Percentiles rank a stretch among this genome's conserved stretches.
phyloP scores from a whole-genome alignment of 1,284 basidiomycete species.

The Cerioporus squamosus region DNA sequence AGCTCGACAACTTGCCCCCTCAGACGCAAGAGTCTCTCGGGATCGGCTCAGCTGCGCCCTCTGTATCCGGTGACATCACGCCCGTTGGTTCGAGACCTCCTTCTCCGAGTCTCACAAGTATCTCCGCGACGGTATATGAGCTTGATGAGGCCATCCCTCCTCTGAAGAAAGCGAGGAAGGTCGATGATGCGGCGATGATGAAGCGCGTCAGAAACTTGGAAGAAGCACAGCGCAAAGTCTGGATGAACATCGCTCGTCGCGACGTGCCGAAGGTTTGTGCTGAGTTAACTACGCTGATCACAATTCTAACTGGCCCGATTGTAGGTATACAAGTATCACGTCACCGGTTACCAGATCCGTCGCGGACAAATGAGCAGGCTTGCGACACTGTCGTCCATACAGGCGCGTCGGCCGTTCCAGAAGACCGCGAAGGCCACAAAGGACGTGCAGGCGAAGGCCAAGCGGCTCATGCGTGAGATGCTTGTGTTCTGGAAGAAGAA shows the following conservation, averaged over 20 bases:
- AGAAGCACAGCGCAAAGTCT: constrained; percentile 85
- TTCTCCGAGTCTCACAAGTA: constrained; percentile 60
- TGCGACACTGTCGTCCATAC: constrained; percentile 75
- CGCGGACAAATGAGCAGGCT: constrained; percentile 78
- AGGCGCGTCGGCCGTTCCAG: constrained; percentile 83
- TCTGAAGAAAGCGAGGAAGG: constrained; percentile 73
- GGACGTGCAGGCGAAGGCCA: constrained; percentile 87
- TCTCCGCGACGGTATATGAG: constrained; percentile 68
- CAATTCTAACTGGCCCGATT: not conserved
- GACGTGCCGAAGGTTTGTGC: constrained; percentile 78
- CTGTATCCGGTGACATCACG: constrained; percentile 45
- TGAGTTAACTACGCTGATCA: not conserved
- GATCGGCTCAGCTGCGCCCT: constrained; percentile 57
- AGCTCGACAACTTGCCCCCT: constrained; percentile 44
- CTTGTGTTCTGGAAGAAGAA: constrained; percentile 98
- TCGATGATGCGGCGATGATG: constrained; percentile 70
- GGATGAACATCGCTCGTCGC: constrained; percentile 82
- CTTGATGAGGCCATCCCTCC: constrained; percentile 70
- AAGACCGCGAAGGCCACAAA: constrained; percentile 85
- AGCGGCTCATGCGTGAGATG: constrained; percentile 92
- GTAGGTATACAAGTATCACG: constrained; percentile 83
- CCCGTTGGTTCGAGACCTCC: constrained; percentile 55
- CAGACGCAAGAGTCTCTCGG: constrained; percentile 55
- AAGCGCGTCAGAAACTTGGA: constrained; percentile 79
- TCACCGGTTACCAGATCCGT: constrained; percentile 64